Evolutionary conservation across 2,329 filamentous ascomycete species (phyloP).

Genomic region (Taxawa tesnikishii): DNA sequence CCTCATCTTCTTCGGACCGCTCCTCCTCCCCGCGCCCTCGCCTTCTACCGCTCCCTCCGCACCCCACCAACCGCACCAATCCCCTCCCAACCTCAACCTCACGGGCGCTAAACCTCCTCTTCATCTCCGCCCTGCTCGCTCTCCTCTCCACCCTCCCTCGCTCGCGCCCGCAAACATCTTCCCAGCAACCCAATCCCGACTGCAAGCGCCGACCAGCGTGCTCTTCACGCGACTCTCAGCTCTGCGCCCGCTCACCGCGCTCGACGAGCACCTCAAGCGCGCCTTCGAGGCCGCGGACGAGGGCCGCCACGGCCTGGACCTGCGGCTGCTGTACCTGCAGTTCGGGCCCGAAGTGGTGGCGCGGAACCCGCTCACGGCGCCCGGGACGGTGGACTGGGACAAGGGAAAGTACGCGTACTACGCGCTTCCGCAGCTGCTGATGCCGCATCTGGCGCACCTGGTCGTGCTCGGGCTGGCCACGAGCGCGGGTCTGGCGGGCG

Average conservation of each 20-base stretch:
- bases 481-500: constrained; percentile 51
- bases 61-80: constrained; percentile 30
- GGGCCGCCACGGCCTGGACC: constrained; percentile 44
- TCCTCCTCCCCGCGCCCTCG: constrained; percentile 54
- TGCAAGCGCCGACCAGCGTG: constrained; percentile 75
- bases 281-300: constrained; percentile 52
- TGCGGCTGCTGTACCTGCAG: constrained; percentile 68
- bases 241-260: constrained; percentile 43
- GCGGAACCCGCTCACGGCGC: constrained; percentile 56
- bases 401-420: constrained; percentile 66
- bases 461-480: constrained; percentile 61
- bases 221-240: constrained; percentile 64
- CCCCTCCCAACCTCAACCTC: constrained; percentile 42
- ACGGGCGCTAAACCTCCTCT: constrained; percentile 50
- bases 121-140: constrained; percentile 38
- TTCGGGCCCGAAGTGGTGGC: constrained; percentile 65
- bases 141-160: constrained; percentile 52
- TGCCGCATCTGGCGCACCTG: constrained; percentile 73
- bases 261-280: constrained; percentile 53
- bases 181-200: constrained; percentile 59
- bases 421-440: constrained; percentile 58
- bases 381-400: constrained; percentile 27
- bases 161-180: constrained; percentile 77
- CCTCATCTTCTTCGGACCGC: constrained; percentile 50
- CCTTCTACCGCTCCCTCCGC: constrained; percentile 48